Evolutionary conservation across 2,329 filamentous ascomycete genomes (phyloP).

Genomic region (Botrytis aclada): DNA sequence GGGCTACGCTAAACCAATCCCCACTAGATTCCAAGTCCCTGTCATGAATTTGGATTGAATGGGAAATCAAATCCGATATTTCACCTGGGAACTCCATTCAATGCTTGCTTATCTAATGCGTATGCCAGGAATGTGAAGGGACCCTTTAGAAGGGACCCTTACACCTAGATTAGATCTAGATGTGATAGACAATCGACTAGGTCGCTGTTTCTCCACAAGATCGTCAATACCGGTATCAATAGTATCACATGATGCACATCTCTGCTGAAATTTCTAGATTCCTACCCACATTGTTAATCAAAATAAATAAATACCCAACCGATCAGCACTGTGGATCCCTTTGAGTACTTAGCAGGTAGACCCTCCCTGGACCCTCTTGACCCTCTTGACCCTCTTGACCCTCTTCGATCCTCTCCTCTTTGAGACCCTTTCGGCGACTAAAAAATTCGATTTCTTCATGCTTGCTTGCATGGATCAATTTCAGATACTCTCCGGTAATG

Average conservation of each 20-base stretch:
- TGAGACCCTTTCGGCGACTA: background rate
- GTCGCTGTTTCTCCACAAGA: background rate
- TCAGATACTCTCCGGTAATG: background rate
- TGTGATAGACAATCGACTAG: too few relatives aligned
- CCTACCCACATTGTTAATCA: background rate
- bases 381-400: too few relatives aligned
- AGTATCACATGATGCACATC: background rate
- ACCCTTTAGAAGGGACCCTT: too few relatives aligned
- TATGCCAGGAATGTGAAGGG: background rate
- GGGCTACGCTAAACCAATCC: background rate
- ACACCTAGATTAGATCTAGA: too few relatives aligned
- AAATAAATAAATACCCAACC: background rate
- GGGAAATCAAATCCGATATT: too few relatives aligned
- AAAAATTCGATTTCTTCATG: background rate
- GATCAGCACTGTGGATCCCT: background rate
- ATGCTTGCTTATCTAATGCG: background rate
- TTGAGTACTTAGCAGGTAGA: background rate
- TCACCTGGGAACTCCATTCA: too few relatives aligned
- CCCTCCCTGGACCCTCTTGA: background rate
- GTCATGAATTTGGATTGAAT: too few relatives aligned
- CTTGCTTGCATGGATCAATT: background rate
- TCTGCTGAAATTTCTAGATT: background rate
- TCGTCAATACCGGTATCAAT: background rate
- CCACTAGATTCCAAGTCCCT: background rate
- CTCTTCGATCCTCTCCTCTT: background rate